Conservation (phyloP, 768 basidiomycete species). For the Clitopilus hobsonii region DNA sequence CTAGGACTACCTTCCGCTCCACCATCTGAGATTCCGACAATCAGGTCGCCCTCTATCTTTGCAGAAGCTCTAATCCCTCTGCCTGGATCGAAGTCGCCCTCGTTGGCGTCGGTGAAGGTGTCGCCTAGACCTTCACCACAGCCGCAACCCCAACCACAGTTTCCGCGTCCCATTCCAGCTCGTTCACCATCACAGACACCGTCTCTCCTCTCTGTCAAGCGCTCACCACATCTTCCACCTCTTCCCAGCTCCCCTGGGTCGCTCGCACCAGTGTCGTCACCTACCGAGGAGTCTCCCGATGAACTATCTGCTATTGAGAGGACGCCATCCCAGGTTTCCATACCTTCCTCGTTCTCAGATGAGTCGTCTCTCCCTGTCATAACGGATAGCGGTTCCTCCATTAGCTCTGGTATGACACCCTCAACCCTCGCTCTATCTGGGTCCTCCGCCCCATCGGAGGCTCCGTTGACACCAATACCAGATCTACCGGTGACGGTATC, state of each 20-base stretch:
- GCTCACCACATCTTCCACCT: conserved; percentile 18
- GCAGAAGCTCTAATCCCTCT: conserved; percentile 12
- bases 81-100: conserved; percentile 17
- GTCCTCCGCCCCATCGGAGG: conserved; percentile 16
- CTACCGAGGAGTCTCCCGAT: conserved; percentile 19
- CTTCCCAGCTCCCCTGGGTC: conserved; percentile 18
- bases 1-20: conserved; percentile 10
- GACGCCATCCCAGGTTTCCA: conserved; percentile 27
- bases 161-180: conserved; percentile 11
- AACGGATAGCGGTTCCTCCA: conserved; percentile 10
- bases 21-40: conserved; percentile 9
- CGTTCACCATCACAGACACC: conserved; percentile 29
- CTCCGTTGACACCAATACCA: conserved; percentile 14
- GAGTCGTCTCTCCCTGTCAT: conserved; percentile 6
- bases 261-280: conserved; percentile 7
- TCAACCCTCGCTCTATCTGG: conserved; percentile 15
- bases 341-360: conserved; percentile 15
- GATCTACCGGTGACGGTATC: conserved; percentile 12
- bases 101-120: conserved; percentile 16
- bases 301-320: neutral
- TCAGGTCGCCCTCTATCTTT: conserved; percentile 10
- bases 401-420: conserved; percentile 14
- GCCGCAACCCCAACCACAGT: conserved; percentile 11
- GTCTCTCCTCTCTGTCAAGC: conserved; percentile 22
- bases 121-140: conserved; percentile 12